phyloP scores from a whole-genome alignment of 2,329 filamentous ascomycete genomes.

The Thelonectria rubi region DNA sequence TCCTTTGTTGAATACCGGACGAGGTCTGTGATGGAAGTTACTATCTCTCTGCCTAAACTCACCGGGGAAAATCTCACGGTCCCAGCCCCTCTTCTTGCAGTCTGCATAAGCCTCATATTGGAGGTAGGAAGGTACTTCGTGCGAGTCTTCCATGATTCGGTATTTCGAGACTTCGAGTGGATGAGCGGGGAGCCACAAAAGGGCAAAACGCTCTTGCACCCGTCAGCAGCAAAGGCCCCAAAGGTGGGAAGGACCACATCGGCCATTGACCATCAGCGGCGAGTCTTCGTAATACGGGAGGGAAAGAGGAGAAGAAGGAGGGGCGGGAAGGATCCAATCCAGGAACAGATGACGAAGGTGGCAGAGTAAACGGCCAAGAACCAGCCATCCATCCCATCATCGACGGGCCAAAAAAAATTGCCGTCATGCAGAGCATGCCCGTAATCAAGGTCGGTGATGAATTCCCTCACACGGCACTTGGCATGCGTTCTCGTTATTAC shows the following conservation, averaged over 20 bases:
- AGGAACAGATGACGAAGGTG: constrained; percentile 20
- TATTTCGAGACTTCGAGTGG: background rate
- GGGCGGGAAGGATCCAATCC: constrained; percentile 21
- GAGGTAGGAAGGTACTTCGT: too few species aligned
- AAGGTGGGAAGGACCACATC: background rate
- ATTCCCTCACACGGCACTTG: constrained; percentile 14
- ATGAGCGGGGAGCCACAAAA: constrained; percentile 1
- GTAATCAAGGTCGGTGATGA: background rate
- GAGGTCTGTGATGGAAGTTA: too few species aligned
- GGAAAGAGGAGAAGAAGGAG: constrained; percentile 9
- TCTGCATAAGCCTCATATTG: constrained; percentile 2
- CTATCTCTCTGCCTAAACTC: background rate
- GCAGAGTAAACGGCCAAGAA: constrained; percentile 3
- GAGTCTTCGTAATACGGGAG: background rate
- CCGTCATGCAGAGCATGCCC: constrained; percentile 11
- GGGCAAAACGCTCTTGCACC: constrained; percentile 4
- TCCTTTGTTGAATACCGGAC: background rate
- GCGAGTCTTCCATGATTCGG: background rate
- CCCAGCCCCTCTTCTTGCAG: background rate
- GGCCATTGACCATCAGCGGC: background rate
- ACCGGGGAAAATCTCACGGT: background rate
- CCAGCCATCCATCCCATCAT: background rate
- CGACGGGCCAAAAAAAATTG: background rate
- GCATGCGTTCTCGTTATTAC: background rate
- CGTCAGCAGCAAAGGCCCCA: too few species aligned